Evolutionary conservation across 177 flowering plant species (phyloP).

Genomic region (Tripterygium wilfordii): DNA sequence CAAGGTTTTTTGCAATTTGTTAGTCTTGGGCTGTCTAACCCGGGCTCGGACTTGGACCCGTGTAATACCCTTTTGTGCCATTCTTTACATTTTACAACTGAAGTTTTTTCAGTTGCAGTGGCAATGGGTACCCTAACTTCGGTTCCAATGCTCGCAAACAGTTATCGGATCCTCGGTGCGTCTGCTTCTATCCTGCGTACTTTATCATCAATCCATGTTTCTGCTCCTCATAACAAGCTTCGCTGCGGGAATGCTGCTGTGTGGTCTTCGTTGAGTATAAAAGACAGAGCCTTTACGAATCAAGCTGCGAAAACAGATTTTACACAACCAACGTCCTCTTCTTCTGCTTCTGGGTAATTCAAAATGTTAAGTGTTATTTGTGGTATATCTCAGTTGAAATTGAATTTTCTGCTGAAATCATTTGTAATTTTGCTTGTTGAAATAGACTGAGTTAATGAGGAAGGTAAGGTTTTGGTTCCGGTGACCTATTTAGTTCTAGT

Average conservation of each 20-base stretch:
- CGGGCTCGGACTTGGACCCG: no score
- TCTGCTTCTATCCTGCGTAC: constrained; percentile 28
- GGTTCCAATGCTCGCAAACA: constrained; percentile 15
- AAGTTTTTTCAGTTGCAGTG: not conserved
- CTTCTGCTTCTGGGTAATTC: constrained; percentile 26
- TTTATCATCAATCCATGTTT: constrained; percentile 19
- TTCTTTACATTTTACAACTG: no score
- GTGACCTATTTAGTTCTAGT: no score
- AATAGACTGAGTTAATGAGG: not conserved
- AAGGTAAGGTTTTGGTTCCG: no score
- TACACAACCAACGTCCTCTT: constrained; percentile 3
- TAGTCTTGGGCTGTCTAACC: no score
- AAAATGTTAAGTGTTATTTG: not conserved
- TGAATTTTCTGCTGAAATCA: not conserved
- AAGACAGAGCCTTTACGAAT: constrained; percentile 10
- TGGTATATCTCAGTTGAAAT: not conserved
- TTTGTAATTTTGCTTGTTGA: not conserved
- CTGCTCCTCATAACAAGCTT: not conserved
- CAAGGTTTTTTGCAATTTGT: no score
- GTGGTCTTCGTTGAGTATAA: constrained; percentile 7
- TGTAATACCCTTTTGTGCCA: no score
- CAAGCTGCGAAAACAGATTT: constrained; percentile 10
- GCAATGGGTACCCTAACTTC: constrained; percentile 10
- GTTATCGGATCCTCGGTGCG: constrained; percentile 17
- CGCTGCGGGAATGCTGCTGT: constrained; percentile 1